Base-by-base conservation (phyloP, 2,329 filamentous ascomycete species). In the Sporothrix variecibatus region DNA sequence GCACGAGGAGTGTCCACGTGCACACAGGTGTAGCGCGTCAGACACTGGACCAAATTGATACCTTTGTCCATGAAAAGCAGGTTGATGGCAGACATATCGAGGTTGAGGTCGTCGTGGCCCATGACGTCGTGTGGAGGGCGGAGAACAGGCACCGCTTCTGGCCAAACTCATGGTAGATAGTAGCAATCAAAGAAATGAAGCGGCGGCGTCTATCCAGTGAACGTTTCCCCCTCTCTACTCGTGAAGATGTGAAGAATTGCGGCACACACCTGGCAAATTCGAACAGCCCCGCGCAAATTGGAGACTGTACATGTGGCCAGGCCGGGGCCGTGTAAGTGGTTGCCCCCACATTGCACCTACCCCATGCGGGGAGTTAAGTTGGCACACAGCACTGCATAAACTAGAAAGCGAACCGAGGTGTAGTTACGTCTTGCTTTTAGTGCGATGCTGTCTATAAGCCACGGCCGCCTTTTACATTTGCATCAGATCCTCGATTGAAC, bases 101-200 rank as follows among this genome's bases (percentile, higher is more conserved):
- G 4, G 65, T 69, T 0, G 65, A 69, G 65, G 65, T 69, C 2
- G 65, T 69, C 26, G 65, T 69, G 0, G 65, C 65, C 23, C 65
- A 69, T 15, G 65, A 69, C 23, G 65, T 23, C 1, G 65, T 34
- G 2, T 69, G 65, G 65, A 11, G 65, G 43, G 43, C 28, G 23
- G 46, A 31, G 26, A 69, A 69, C 28, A 51, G 28, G 17, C 43
- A 69, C 8, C 43, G 65, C 15, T 69, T 69, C 17, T 69, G 65
- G 65, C 65, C 65, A 1, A 26, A 34, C 17, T n/a, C 23, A 9
- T 58, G n/a, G n/a, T 58, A 58, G 53, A 26, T 23, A 0, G 23
- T 8, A 15, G 53, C 23, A n/a, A 58, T 6, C 17, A 51, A n/a
- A 23, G 17, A 51, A n/a, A 51, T n/a, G 34, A 34, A 34, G 34